These are phyloP conservation scores for Globisporangium echinulatum DNA, from an alignment of 352 stramenopile genomes.

Conservation along the genomic window DNA sequence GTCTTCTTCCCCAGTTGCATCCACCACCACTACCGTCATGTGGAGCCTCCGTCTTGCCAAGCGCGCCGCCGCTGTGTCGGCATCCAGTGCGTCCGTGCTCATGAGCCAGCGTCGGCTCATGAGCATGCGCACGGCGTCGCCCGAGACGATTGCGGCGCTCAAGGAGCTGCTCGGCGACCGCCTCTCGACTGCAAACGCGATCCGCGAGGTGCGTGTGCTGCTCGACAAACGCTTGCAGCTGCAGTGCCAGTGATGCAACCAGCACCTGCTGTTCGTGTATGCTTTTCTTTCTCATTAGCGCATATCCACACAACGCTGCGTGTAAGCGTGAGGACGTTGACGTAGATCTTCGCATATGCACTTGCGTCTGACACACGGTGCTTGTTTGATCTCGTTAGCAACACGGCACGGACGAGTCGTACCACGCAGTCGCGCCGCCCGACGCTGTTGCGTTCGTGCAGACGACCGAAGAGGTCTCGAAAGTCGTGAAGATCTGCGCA, in stretches of 20 bases:
- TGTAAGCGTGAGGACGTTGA: too few species aligned
- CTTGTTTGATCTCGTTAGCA: slow-evolving; percentile 20
- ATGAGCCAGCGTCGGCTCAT: slow-evolving; percentile 7
- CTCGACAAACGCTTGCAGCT: too few species aligned
- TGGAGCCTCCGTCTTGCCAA: slow-evolving; percentile 12
- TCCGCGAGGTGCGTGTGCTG: slow-evolving; percentile 38
- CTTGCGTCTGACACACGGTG: background rate
- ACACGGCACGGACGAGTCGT: slow-evolving; percentile 90
- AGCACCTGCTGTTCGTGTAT: too few species aligned
- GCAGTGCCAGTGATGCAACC: too few species aligned
- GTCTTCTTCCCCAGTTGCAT: too few species aligned
- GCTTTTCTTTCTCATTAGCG: too few species aligned
- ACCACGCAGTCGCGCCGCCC: slow-evolving; percentile 80
- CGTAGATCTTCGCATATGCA: background rate
- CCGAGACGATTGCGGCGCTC: slow-evolving; percentile 44
- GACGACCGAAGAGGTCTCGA: slow-evolving; percentile 82
- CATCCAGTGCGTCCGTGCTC: background rate
- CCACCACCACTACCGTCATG: background rate
- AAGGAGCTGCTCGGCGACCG: slow-evolving; percentile 60
- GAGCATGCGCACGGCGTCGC: slow-evolving; percentile 28
- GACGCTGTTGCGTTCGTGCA: slow-evolving; percentile 85
- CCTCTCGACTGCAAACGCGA: slow-evolving; percentile 53
- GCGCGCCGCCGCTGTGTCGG: background rate
- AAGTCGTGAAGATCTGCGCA: slow-evolving; percentile 89
- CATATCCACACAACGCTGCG: background rate